A percentile compares a stretch with the other conserved stretches of the same genome.
phyloP scores from a whole-genome alignment of 768 basidiomycete species.

The Amanita fuliginea region DNA sequence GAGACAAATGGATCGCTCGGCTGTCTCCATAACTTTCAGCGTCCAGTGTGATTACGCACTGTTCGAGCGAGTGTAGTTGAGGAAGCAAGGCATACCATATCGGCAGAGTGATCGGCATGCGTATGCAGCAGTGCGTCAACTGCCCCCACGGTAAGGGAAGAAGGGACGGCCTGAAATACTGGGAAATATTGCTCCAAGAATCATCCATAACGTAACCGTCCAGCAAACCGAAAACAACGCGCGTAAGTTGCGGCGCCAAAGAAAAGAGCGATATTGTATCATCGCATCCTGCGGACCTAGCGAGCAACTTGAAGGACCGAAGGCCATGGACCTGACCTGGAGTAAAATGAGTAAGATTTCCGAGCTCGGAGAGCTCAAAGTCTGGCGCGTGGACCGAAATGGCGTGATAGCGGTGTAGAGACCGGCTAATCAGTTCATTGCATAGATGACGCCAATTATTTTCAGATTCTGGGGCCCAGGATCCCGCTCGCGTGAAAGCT shows the following conservation, averaged over 20 bases:
- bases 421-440: not conserved
- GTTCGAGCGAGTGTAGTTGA: not conserved
- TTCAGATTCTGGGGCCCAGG: constrained; percentile 2
- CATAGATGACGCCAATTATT: not conserved
- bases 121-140: not conserved
- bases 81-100: not conserved
- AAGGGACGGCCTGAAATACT: not conserved
- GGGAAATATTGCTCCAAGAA: constrained; percentile 1
- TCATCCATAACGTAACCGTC: constrained; percentile 3
- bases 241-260: not conserved
- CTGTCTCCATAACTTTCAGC: not conserved
- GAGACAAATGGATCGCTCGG: not conserved
- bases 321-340: not conserved
- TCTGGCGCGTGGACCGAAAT: not conserved
- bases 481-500: not conserved
- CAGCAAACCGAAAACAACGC: not conserved
- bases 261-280: not conserved
- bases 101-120: not conserved
- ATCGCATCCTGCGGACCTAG: not conserved
- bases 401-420: not conserved
- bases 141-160: constrained; percentile 4
- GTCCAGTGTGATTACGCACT: not conserved
- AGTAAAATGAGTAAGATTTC: not conserved
- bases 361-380: not conserved
- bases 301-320: not conserved